A percentile compares a stretch with the other conserved stretches of the same genome.
Conservation (phyloP, 2,329 filamentous ascomycete species). For the Pseudogymnoascus sp. region DNA sequence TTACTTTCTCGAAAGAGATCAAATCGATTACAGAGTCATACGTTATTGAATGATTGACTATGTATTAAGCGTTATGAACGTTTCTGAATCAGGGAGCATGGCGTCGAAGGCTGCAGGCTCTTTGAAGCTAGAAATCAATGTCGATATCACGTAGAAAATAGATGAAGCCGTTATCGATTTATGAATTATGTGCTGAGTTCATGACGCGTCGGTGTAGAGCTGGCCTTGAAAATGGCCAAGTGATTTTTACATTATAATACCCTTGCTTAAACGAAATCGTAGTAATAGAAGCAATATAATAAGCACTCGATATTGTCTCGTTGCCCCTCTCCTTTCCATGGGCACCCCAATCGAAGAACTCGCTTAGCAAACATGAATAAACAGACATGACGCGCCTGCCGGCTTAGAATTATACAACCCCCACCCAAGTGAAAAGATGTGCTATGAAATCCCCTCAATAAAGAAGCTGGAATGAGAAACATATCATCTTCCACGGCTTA, state of each 20-base stretch:
- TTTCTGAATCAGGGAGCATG: slow-evolving; percentile 9
- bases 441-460: neutral
- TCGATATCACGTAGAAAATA: slow-evolving; percentile 9
- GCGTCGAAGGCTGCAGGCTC: slow-evolving; percentile 9
- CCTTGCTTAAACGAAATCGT: neutral
- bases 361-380: slow-evolving; percentile 8
- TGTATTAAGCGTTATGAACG: slow-evolving; percentile 6
- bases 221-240: neutral
- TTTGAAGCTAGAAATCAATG: slow-evolving; percentile 10
- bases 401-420: neutral
- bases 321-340: neutral
- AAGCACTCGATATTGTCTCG: neutral
- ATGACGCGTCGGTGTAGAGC: neutral
- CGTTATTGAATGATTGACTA: slow-evolving; percentile 56
- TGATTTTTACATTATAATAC: neutral
- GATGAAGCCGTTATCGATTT: slow-evolving; percentile 8
- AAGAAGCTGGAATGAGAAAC: neutral
- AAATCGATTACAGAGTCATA: slow-evolving; percentile 71
- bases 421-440: neutral
- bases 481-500: neutral
- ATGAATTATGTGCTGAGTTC: slow-evolving; percentile 1
- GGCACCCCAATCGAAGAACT: neutral
- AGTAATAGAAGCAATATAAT: neutral
- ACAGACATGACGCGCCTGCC: slow-evolving; percentile 6
- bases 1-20: slow-evolving; percentile 76